Base-by-base conservation (phyloP, 2,329 filamentous ascomycete genomes). In the Didymella arachidicola region DNA sequence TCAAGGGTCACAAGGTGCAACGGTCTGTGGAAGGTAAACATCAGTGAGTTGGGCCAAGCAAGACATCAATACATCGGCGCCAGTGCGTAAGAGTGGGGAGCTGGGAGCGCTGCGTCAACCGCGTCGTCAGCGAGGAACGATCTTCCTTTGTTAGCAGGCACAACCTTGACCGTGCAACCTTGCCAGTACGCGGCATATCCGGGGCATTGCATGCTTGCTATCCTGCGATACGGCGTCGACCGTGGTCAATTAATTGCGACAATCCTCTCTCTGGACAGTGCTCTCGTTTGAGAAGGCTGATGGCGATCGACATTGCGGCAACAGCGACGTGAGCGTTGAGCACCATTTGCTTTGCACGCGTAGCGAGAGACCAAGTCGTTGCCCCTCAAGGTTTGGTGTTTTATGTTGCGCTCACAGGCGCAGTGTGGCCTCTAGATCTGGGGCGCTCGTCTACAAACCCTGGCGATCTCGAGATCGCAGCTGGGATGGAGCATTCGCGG, bases 381-480 rank as follows among this genome's bases (percentile, higher is more conserved):
- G 18, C 27, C 14, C 10, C 14, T n/a, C 2, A 30, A 14, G 19
- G 7, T 43, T 11, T 51, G 19, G 42, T 41, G 19, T 36, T 41
- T 14, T 16, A 14, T 41, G 19, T 46, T 16, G 32, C 29, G 10
- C 18, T 29, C 27, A 27, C 16, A 46, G 41, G 27, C 19, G 25
- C 25, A 25, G 19, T 22, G 19, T 36, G 26, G 45, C 56, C 41
- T 42, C 34, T 4, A 53, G 56, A 53, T 59, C 45, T 46, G 19
- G 39, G 44, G 27, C 7, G 19, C 16, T 18, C 16, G 34, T 50
- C 45, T 4, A 39, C 19, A 39, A 6, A 42, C 16, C 30, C 39
- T 32, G 26, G 50, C 48, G 56, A 50, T 54, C 50, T 50, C 11
- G n/a, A 53, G 56, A 53, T 59, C 45, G 50, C 19, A 50, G 50